phyloP scores from a whole-genome alignment of 2,329 filamentous ascomycete species.

The Monosporascus ibericus region DNA sequence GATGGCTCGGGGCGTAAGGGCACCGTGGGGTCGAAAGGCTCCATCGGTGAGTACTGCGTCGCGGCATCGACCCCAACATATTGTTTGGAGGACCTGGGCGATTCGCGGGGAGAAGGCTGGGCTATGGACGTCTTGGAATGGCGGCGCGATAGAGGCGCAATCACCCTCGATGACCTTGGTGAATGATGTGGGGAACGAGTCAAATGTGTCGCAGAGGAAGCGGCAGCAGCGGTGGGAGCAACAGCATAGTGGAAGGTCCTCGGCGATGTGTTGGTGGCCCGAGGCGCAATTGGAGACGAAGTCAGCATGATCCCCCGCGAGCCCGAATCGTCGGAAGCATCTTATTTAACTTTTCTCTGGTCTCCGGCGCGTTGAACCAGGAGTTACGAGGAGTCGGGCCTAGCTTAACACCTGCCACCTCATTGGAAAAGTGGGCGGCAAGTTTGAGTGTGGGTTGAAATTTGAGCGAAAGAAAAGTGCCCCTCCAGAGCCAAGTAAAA shows the following conservation, averaged over 20 bases:
- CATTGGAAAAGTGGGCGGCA: neutral
- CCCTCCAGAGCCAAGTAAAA: no score
- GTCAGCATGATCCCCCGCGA: slow-evolving; percentile 53
- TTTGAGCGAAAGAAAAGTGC: no score
- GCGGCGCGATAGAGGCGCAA: slow-evolving; percentile 34
- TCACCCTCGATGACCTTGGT: slow-evolving; percentile 26
- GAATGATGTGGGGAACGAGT: slow-evolving; percentile 36
- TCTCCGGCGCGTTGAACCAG: slow-evolving; percentile 10
- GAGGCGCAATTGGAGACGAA: slow-evolving; percentile 47
- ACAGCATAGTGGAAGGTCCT: slow-evolving; percentile 40
- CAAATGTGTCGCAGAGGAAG: slow-evolving; percentile 27
- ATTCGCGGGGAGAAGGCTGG: slow-evolving; percentile 26
- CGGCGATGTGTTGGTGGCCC: slow-evolving; percentile 47
- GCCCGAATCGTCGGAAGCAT: slow-evolving; percentile 29
- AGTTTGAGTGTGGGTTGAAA: no score
- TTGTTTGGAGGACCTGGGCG: slow-evolving; percentile 25
- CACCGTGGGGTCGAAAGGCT: slow-evolving; percentile 35
- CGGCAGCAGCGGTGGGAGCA: neutral
- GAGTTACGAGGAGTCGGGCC: neutral
- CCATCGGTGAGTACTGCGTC: slow-evolving; percentile 44
- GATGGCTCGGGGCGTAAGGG: slow-evolving; percentile 24
- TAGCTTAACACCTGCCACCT: no score
- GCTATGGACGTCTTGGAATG: slow-evolving; percentile 28
- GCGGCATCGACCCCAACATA: slow-evolving; percentile 43
- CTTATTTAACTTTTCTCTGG: neutral